Percentiles rank a stretch among this genome's conserved stretches.
Conservation (phyloP, 768 basidiomycete genomes). For the Lanmaoa pseudosensibilis region DNA sequence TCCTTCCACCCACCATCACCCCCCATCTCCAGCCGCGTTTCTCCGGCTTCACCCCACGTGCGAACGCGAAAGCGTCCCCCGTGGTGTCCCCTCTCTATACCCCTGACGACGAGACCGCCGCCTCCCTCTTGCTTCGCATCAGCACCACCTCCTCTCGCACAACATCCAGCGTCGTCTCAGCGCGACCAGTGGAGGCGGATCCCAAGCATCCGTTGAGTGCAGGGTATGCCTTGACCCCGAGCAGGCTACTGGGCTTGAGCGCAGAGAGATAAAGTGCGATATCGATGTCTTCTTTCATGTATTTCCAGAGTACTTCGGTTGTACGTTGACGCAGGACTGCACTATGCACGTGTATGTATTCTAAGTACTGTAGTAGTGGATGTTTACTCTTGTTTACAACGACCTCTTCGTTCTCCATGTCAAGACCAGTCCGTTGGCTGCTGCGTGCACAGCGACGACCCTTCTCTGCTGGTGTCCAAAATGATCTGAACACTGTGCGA, state of each 20-base stretch:
- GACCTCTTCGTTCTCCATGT: slow-evolving; percentile 10
- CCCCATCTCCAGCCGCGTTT: slow-evolving; percentile 22
- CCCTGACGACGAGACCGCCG: slow-evolving; percentile 70
- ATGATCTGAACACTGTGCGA: neutral
- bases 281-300: neutral
- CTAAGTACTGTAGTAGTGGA: neutral
- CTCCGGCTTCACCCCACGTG: slow-evolving; percentile 23
- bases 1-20: slow-evolving; percentile 6
- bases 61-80: slow-evolving; percentile 22
- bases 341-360: slow-evolving; percentile 6
- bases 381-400: slow-evolving; percentile 15
- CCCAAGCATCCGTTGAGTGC: neutral
- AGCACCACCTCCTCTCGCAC: slow-evolving; percentile 33
- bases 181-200: neutral
- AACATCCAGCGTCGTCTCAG: neutral
- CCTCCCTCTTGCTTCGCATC: slow-evolving; percentile 66
- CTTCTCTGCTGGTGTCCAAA: neutral
- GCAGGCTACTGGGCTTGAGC: slow-evolving; percentile 25
- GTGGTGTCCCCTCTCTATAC: slow-evolving; percentile 28
- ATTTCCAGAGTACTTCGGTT: neutral
- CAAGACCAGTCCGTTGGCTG: neutral
- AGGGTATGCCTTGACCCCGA: slow-evolving; percentile 26
- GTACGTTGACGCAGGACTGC: neutral
- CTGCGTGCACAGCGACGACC: neutral
- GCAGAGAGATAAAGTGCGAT: slow-evolving; percentile 7